phyloP scores from a whole-genome alignment of 331 rosid species.

The Telfairia occidentalis region DNA sequence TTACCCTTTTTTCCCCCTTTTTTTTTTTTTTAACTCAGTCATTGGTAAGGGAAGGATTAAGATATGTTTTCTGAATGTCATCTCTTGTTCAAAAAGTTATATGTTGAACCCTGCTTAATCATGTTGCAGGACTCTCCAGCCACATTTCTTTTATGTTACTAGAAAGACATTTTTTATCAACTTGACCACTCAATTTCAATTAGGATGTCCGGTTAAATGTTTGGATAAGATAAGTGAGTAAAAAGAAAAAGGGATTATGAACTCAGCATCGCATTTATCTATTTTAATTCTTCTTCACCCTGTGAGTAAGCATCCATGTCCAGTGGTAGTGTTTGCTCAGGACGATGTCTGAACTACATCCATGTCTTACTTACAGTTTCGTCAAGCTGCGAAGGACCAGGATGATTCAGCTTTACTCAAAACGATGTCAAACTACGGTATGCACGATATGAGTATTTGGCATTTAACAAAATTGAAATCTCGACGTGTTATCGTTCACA shows the following conservation, averaged over 20 bases:
- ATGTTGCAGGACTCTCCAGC: not conserved
- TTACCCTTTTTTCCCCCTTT: no score
- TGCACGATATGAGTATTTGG: not conserved
- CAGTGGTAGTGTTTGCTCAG: not conserved
- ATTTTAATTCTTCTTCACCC: not conserved
- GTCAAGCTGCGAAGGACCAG: conserved; percentile 40
- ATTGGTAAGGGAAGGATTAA: not conserved
- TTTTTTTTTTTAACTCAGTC: not conserved
- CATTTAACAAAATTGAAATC: not conserved
- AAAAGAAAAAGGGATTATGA: not conserved
- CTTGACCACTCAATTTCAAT: not conserved
- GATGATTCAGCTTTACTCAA: conserved; percentile 44
- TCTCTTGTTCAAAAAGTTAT: not conserved
- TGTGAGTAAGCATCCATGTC: not conserved
- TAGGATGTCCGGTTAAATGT: not conserved
- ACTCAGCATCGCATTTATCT: not conserved
- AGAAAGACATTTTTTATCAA: not conserved
- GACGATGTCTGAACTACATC: not conserved
- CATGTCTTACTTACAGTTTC: conserved; percentile 42
- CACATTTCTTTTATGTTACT: not conserved
- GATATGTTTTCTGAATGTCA: not conserved
- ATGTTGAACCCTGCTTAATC: not conserved
- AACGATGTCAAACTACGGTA: conserved; percentile 69
- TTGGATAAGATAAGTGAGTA: not conserved
- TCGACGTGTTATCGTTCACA: not conserved